Percentiles rank a stretch among this genome's conserved stretches.
phyloP scores from a whole-genome alignment of 148 eudicot species.

The Euryodendron excelsum region DNA sequence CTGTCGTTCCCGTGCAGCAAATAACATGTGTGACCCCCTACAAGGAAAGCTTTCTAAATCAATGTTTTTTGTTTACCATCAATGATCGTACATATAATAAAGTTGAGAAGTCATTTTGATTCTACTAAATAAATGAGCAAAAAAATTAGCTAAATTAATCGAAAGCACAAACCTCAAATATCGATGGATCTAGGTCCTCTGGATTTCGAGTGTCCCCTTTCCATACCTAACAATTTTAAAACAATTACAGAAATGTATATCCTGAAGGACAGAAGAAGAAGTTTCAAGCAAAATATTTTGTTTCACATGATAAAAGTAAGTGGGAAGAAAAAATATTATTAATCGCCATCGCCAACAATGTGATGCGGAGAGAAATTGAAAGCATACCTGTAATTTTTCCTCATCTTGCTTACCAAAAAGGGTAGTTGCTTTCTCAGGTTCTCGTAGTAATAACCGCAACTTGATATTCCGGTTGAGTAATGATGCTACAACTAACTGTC shows the following conservation, averaged over 20 bases:
- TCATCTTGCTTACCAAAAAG: slow-evolving; percentile 85
- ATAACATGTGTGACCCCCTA: slow-evolving; percentile 96
- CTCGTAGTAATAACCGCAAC: slow-evolving; percentile 66
- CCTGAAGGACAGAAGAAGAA: slow-evolving; percentile 8
- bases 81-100: too few species aligned
- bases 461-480: slow-evolving; percentile 69
- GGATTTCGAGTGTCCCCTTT: slow-evolving; percentile 82
- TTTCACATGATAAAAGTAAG: neutral
- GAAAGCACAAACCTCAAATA: slow-evolving; percentile 69
- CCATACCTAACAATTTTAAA: slow-evolving; percentile 56
- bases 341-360: neutral
- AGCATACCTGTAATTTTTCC: slow-evolving; percentile 62
- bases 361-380: neutral
- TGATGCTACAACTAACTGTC: slow-evolving; percentile 90
- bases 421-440: slow-evolving; percentile 75
- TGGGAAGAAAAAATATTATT: neutral
- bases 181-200: slow-evolving; percentile 67
- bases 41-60: slow-evolving; percentile 17
- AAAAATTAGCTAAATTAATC: neutral
- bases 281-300: slow-evolving; percentile 1
- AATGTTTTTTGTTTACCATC: neutral
- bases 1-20: slow-evolving; percentile 96
- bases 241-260: slow-evolving; percentile 14
- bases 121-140: neutral
- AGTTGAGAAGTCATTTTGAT: slow-evolving; percentile 3